Evolutionary conservation across 192 early-diverging fungal species (phyloP).

Genomic region (Mortierella claussenii): DNA sequence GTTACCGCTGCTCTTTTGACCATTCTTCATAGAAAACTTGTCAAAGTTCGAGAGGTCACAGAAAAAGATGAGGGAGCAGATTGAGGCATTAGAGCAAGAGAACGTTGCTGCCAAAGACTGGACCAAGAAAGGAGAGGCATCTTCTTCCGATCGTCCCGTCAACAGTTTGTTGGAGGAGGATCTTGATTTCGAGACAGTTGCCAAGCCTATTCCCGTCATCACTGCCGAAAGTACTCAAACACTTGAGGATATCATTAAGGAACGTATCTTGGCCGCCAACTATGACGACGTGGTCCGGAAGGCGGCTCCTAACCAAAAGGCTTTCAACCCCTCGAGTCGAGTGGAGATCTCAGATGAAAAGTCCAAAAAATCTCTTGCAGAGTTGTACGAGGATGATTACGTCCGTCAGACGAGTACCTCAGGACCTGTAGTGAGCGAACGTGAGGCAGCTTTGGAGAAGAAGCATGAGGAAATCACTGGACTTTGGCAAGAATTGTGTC

Average conservation of each 20-base stretch:
- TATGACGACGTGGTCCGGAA: slow-evolving; percentile 97
- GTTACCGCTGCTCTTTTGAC: slow-evolving; percentile 25
- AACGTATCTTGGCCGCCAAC: slow-evolving; percentile 86
- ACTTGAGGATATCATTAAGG: slow-evolving; percentile 94
- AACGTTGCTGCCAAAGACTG: slow-evolving; percentile 87
- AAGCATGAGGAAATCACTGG: slow-evolving; percentile 85
- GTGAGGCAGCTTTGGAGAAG: slow-evolving; percentile 78
- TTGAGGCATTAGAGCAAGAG: slow-evolving; percentile 87
- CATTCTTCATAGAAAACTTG: slow-evolving; percentile 31
- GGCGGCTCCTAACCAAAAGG: slow-evolving; percentile 75
- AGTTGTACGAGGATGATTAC: slow-evolving; percentile 94
- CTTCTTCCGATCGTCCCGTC: slow-evolving; percentile 81
- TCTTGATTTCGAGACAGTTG: slow-evolving; percentile 89
- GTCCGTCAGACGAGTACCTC: slow-evolving; percentile 65
- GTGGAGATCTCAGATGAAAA: slow-evolving; percentile 89
- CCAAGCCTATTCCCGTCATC: slow-evolving; percentile 94
- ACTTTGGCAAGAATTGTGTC: slow-evolving; percentile 82
- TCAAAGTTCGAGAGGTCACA: slow-evolving; percentile 90
- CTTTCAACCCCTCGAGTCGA: slow-evolving; percentile 76
- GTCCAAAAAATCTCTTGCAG: slow-evolving; percentile 87
- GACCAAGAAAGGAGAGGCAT: slow-evolving; percentile 91
- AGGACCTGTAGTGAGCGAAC: slow-evolving; percentile 69
- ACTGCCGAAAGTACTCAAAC: slow-evolving; percentile 89
- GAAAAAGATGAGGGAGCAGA: slow-evolving; percentile 72
- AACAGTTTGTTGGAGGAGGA: slow-evolving; percentile 96